Percentiles rank a stretch among this genome's conserved stretches.
Evolutionary conservation across 305 asterid genomes (phyloP).

Genomic region (Ajuga reptans): DNA sequence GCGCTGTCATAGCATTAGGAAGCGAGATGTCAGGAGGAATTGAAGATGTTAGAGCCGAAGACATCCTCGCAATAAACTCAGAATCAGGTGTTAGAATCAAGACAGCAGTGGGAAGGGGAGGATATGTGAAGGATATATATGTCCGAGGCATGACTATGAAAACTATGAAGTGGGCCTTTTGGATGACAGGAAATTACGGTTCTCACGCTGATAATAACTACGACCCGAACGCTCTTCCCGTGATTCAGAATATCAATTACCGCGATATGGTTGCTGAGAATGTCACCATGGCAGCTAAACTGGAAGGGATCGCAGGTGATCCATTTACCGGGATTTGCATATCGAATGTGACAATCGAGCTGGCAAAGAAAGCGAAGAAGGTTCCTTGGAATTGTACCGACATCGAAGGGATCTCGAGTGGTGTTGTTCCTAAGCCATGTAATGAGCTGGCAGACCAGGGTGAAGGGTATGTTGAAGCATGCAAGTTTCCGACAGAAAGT

Average conservation of each 20-base stretch:
- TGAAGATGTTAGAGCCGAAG: conserved; percentile 70
- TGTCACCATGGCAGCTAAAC: conserved; percentile 69
- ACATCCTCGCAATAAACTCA: conserved; percentile 62
- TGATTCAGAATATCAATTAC: conserved; percentile 63
- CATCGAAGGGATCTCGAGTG: conserved; percentile 62
- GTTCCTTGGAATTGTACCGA: conserved; percentile 78
- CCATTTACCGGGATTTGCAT: conserved; percentile 72
- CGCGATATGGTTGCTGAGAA: conserved; percentile 78
- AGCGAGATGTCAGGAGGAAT: conserved; percentile 99
- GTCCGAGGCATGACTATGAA: conserved; percentile 67
- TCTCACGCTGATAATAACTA: conserved; percentile 71
- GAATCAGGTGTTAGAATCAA: conserved; percentile 87
- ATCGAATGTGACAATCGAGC: conserved; percentile 65
- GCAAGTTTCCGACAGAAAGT: conserved; percentile 54
- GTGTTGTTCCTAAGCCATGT: conserved; percentile 71
- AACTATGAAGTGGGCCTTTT: conserved; percentile 89
- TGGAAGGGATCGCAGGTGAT: conserved; percentile 64
- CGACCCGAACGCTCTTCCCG: conserved; percentile 76
- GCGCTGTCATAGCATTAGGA: conserved; percentile 87
- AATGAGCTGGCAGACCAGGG: conserved; percentile 41
- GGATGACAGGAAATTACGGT: conserved; percentile 95
- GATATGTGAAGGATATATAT: conserved; percentile 70
- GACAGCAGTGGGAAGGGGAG: conserved; percentile 77
- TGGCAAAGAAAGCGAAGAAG: conserved; percentile 57
- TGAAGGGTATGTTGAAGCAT: conserved; percentile 23